Percentiles rank a stretch among this genome's conserved stretches.
Evolutionary conservation across 176 grass and related monocot genomes (phyloP).

Genomic region (Oryza australiensis): DNA sequence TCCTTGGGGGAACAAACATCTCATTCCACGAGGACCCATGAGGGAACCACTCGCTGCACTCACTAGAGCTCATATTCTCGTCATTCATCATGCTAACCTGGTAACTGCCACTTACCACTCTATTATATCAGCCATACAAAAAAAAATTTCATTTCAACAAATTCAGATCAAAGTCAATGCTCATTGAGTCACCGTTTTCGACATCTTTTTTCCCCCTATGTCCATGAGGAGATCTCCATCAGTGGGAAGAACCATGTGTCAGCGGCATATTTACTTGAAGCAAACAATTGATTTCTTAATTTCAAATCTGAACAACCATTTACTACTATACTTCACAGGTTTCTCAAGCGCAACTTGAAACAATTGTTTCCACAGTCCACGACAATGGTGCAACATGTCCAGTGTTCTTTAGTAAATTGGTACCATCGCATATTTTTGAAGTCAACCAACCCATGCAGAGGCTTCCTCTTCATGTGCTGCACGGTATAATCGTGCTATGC

Average conservation of each 20-base stretch:
- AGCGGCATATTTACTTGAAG: not conserved
- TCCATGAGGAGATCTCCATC: not conserved
- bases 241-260: not conserved
- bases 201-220: too few species aligned
- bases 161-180: not conserved
- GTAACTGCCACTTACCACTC: conserved; percentile 16
- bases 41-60: conserved; percentile 71
- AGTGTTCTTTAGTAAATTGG: conserved; percentile 72
- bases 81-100: conserved; percentile 82
- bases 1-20: conserved; percentile 72
- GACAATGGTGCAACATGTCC: conserved; percentile 27
- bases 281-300: not conserved
- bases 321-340: conserved; percentile 44
- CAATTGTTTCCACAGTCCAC: conserved; percentile 38
- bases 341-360: conserved; percentile 48
- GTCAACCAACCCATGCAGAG: conserved; percentile 41
- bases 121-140: not conserved
- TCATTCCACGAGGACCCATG: conserved; percentile 80
- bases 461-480: conserved; percentile 51
- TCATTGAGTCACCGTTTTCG: too few species aligned
- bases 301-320: conserved; percentile 30
- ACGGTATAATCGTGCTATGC: conserved; percentile 57
- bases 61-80: conserved; percentile 65
- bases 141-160: not conserved
- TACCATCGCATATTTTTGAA: conserved; percentile 83